Base-by-base conservation (phyloP, 1,284 basidiomycete genomes). In the Ustilago curta region DNA sequence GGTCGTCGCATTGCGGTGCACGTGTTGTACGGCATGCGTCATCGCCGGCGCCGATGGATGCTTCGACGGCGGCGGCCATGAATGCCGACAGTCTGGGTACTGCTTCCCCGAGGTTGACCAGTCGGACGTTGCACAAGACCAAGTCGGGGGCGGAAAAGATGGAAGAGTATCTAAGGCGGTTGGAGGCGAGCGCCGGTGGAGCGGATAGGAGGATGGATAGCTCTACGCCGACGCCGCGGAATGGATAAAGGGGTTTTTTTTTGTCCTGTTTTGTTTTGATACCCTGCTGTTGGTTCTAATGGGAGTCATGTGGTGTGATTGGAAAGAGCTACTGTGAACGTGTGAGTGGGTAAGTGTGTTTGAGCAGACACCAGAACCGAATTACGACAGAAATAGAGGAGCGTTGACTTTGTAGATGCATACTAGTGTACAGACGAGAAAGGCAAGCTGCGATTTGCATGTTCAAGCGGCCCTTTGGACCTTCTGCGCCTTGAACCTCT, bases 101-200 rank as follows among this genome's bases (percentile, higher is more conserved):
- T 11, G 29, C 57, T 8, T 49, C 53, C 7, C 57, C 61, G 0
- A 64, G 61, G 52, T 42, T 67, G 43, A 67, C 58, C 2, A 65
- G 45, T 27, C 37, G 70, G 4, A 61, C 59, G 19, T 21, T 75
- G 27, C 61, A 61, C 59, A 70, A 70, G 58, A 74, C 71, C 2
- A 44, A 27, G 31, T 63, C 69, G 1, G 73, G 60, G 2, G 73
- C 73, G 4, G 59, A 71, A 3, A 64, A 65, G 59, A 76, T 76
- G 75, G 75, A 77, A 27, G 70, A 67, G 29, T 70, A 73, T 49
- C 40, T 77, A 40, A 27, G 52, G 4, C 27, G 75, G 16, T 53
- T 73, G 18, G 61, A 71, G 44, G 52, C 50, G 9, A 42, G 58
- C 16, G 31, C 27, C 21, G 18, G 11, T 8, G 44, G 37, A 7